phyloP scores from a whole-genome alignment of 345 rosid genomes.

The Eucalyptus pauciflora region DNA sequence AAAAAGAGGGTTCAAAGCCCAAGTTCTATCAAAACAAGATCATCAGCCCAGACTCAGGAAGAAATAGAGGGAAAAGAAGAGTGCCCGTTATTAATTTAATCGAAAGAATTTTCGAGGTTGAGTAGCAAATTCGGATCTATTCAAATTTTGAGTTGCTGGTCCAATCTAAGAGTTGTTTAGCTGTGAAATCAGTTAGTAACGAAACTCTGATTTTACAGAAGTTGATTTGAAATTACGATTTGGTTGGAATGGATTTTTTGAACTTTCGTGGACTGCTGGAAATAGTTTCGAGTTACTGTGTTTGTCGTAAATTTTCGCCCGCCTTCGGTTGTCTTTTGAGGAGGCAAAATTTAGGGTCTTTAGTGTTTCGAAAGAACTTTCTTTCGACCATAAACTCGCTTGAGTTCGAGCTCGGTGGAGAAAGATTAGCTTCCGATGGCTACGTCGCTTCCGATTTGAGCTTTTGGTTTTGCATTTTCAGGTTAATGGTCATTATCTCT shows the following conservation, averaged over 20 bases:
- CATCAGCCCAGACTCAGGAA: not conserved
- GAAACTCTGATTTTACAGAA: not conserved
- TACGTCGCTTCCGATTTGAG: not conserved
- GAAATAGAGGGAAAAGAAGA: not conserved
- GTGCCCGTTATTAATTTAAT: not conserved
- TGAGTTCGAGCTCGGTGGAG: not conserved
- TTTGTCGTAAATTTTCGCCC: not conserved
- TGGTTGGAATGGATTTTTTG: fast-evolving
- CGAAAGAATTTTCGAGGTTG: not conserved
- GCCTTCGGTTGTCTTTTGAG: not conserved
- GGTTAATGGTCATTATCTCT: not conserved
- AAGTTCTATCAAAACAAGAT: not conserved
- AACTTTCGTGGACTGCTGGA: not conserved
- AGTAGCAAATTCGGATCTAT: not conserved
- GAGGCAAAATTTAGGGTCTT: not conserved
- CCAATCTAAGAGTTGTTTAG: not conserved
- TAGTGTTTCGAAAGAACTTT: not conserved
- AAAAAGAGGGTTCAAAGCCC: not conserved
- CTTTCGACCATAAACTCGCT: not conserved
- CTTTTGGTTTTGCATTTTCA: not conserved
- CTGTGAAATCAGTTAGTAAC: not conserved
- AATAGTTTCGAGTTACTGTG: fast-evolving
- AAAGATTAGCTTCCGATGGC: not conserved
- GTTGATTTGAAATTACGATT: not conserved
- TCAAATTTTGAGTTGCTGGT: not conserved